Conservation (phyloP, 2,329 filamentous ascomycete species). For the Cercospora beticola region DNA sequence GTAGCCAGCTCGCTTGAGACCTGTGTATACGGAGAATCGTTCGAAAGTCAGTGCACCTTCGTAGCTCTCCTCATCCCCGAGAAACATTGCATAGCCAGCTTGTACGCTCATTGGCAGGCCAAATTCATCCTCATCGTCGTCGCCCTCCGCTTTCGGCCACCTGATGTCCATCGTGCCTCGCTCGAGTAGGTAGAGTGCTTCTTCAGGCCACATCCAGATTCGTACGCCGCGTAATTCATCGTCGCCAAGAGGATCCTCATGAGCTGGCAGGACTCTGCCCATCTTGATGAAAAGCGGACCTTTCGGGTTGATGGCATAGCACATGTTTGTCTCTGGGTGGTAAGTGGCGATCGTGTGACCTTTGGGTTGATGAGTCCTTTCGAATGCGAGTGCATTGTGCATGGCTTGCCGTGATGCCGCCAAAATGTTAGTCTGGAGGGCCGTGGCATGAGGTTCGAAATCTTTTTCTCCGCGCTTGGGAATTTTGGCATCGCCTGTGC, state of each 20-base stretch:
- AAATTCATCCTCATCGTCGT: slow-evolving; percentile 52
- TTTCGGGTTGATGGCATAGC: slow-evolving; percentile 67
- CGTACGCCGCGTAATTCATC: slow-evolving; percentile 33
- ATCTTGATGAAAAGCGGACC: slow-evolving; percentile 74
- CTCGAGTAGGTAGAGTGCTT: slow-evolving; percentile 86
- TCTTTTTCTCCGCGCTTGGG: slow-evolving; percentile 95
- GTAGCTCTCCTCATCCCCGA: slow-evolving; percentile 65
- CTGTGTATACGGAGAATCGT: slow-evolving; percentile 83
- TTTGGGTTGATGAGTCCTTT: slow-evolving; percentile 69
- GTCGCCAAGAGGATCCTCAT: slow-evolving; percentile 46
- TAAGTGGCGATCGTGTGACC: slow-evolving; percentile 70
- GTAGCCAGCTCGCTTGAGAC: slow-evolving; percentile 80
- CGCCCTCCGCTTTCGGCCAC: slow-evolving; percentile 59
- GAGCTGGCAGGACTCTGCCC: slow-evolving; percentile 63
- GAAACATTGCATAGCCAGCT: slow-evolving; percentile 80
- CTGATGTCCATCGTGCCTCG: slow-evolving; percentile 82
- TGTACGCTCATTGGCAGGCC: slow-evolving; percentile 87
- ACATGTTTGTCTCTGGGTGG: slow-evolving; percentile 61
- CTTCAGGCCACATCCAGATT: slow-evolving; percentile 85
- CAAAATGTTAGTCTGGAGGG: slow-evolving; percentile 73
- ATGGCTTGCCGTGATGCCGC: slow-evolving; percentile 82
- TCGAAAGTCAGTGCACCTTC: slow-evolving; percentile 62
- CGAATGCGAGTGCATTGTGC: slow-evolving; percentile 79
- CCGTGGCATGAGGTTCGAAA: slow-evolving; percentile 89
- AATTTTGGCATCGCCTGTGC: slow-evolving; percentile 52